These are phyloP conservation scores for Leonotis leonurus DNA, from an alignment of 257 asterid species.

Conservation along the genomic window DNA sequence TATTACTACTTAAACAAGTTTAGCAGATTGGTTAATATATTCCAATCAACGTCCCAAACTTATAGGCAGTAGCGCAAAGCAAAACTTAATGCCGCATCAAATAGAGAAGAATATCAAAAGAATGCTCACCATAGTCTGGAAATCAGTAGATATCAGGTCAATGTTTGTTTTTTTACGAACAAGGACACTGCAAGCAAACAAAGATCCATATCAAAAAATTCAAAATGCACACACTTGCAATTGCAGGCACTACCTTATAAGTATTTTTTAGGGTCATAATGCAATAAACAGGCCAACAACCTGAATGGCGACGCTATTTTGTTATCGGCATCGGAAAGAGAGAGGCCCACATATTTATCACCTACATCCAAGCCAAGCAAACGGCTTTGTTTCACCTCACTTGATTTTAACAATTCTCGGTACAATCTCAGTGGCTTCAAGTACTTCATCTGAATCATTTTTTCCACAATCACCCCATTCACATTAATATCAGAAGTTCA, in stretches of 20 bases:
- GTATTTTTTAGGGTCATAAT: background rate
- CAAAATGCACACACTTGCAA: background rate
- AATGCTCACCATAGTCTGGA: conserved; percentile 53
- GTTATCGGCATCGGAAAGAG: conserved; percentile 61
- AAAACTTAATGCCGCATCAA: background rate
- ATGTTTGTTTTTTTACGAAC: conserved; percentile 54
- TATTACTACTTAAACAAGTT: background rate
- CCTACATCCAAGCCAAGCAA: conserved; percentile 94
- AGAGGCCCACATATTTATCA: conserved; percentile 78
- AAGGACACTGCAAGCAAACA: conserved; percentile 57
- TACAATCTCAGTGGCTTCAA: conserved; percentile 52
- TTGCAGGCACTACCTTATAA: no score
- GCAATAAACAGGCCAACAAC: conserved; percentile 25
- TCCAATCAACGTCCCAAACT: background rate
- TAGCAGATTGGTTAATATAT: background rate
- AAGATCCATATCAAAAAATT: conserved; percentile 11
- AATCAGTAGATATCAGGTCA: conserved; percentile 62
- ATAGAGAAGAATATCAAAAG: background rate
- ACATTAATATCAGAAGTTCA: background rate
- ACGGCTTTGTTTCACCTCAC: conserved; percentile 31
- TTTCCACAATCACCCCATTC: conserved; percentile 11
- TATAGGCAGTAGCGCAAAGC: background rate
- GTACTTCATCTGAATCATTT: conserved; percentile 55
- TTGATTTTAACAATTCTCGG: conserved; percentile 52
- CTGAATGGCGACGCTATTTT: conserved; percentile 70